Base-by-base conservation (phyloP, 805 yeast species). In the Isabelozyma gotoi region DNA sequence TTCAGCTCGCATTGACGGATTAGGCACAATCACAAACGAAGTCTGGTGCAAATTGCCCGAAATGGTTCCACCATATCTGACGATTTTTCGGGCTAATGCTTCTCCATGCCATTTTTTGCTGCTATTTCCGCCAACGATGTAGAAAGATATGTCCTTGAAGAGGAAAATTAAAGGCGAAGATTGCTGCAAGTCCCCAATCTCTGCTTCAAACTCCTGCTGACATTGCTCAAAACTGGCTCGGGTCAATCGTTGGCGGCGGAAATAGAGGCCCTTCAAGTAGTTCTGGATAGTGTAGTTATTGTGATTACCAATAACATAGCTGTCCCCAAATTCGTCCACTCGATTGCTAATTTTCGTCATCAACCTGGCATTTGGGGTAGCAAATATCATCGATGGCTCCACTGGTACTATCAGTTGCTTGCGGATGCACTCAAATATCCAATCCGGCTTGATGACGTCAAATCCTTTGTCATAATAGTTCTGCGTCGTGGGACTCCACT, bases 361-460 rank as follows among this genome's bases (percentile, higher is more conserved):
- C 17, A 70, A 48, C 0, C 42, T 19, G 2, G 36, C 45, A 2
- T 66, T 57, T 4, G 71, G 67, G 2, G 75, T 78, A 39, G 51
- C 52, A 19, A 77, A 74, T 32, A 84, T 67, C 53, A 88, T 84
- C 16, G 60, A 55, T 0, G 88, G 85, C 50, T 87, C 96, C 5
- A 85, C 50, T 2, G 73, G 74, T 0, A 88, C 60, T 2, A 81
- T 37, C 2, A 52, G 40, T 1, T 59, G 53, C 11, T 67, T 57
- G 14, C 59, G 54, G 2, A 87, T 64, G 51, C 94, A 81, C 50
- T 87, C 91, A 36, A 80, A 68, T 5, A 88, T 58, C 96, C 96
- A 92, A 21, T 65, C 59, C 0, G 95, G 89, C 40, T 63, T 73
- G 6, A 89, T 56, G 0, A 92, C 68, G 53, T 84, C 87, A 51